Base-by-base conservation (phyloP, 2,329 filamentous ascomycete genomes). In the Scedosporium boydii region DNA sequence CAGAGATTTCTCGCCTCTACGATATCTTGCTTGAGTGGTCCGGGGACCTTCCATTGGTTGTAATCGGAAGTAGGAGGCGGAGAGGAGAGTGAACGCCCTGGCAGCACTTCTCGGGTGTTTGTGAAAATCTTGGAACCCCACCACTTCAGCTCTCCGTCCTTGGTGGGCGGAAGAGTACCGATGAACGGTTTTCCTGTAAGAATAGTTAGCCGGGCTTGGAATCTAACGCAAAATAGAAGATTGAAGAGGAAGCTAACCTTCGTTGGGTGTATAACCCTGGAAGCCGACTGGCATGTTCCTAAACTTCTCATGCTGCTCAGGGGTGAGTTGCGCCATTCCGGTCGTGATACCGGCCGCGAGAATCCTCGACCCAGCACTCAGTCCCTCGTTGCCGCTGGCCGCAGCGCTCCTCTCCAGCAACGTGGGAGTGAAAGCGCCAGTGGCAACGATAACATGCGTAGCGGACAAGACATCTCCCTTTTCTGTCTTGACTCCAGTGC, bases 91-190 rank as follows among this genome's bases (percentile, higher is more conserved):
- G 74, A 72, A 4, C 78, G 78, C 0, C 83, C 82, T 1, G 83
- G 80, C 51, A 81, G 66, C 6, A 82, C 75, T 63, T 82, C 79
- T 16, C 73, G 74, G 0, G 78, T 82, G 71, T 86, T 86, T 59
- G 72, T 78, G 72, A 87, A 86, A 65, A 86, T 85, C 62, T 77
- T 81, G 61, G 81, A 78, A 16, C 83, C 83, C 83, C 84, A 87
- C 80, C 82, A 86, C 69, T 87, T 86, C 64, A 85, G 73, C 67
- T 78, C 76, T 0, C 73, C 71, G 59, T 78, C 75, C 23, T 72
- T 74, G 2, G 81, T 85, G 0, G 81, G 82, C 4, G 84, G 84
- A 16, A 87, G 71, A 56, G 77, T 82, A 26, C 83, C 84, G 62
- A 85, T 82, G 63, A 84, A 85, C 0, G 81, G 78, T 34, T 60